These are phyloP conservation scores for Phytophthora uliginosa DNA, from an alignment of 352 stramenopile genomes.

Conservation along the genomic window DNA sequence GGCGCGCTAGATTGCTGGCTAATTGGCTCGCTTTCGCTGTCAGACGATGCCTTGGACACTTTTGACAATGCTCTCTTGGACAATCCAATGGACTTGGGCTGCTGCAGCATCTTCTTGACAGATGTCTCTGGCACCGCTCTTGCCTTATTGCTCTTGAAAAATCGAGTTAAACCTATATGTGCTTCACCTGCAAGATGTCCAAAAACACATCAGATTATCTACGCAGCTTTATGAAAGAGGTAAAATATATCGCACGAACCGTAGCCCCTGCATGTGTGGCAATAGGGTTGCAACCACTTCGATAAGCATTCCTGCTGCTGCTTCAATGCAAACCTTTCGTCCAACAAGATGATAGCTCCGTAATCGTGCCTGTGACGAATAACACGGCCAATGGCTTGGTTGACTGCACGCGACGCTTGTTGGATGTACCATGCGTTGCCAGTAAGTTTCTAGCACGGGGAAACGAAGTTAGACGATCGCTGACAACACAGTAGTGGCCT, in stretches of 20 bases:
- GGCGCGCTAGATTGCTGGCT: conserved; percentile 19
- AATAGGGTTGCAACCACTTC: conserved; percentile 96
- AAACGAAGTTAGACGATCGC: conserved; percentile 6
- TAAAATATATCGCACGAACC: conserved; percentile 43
- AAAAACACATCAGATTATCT: conserved; percentile 10
- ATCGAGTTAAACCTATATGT: conserved; percentile 84
- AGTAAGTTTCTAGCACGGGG: conserved; percentile 76
- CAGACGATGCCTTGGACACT: conserved; percentile 16
- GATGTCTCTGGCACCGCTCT: conserved; percentile 39
- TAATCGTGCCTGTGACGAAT: conserved; percentile 99
- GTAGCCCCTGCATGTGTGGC: conserved; percentile 69
- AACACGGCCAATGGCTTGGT: conserved; percentile 99
- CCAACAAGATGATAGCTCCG: conserved; percentile 97
- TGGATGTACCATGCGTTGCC: conserved; percentile 99
- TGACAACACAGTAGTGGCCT: background rate
- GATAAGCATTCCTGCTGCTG: conserved; percentile 94
- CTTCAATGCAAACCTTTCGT: conserved; percentile 96
- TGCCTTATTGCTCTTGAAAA: conserved; percentile 85
- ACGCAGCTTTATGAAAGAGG: background rate
- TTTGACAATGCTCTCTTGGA: conserved; percentile 41
- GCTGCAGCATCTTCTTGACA: conserved; percentile 38
- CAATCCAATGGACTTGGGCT: conserved; percentile 53
- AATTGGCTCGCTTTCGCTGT: conserved; percentile 29
- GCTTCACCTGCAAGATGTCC: conserved; percentile 63
- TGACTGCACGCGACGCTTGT: conserved; percentile 98